Evolutionary conservation across 2,329 filamentous ascomycete species (phyloP), one percentile per base, ranked within the genome.

Genomic region (Magnaporthiopsis poae): DNA sequence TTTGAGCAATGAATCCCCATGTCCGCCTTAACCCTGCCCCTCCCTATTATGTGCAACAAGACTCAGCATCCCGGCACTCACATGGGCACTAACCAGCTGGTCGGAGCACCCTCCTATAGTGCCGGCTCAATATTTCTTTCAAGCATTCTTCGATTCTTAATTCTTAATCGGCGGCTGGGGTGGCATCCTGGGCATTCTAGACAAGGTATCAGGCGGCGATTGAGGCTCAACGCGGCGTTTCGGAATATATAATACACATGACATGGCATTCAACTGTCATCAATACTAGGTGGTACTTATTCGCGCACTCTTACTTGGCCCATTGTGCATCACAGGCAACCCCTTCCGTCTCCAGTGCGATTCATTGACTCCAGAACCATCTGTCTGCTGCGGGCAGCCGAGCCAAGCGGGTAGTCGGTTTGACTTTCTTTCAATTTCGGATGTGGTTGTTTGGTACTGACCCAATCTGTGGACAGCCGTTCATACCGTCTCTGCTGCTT

Each of bases 191-290:
- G 21, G 13, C 13, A 56, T 56, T 56, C 46, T 25, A 5, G 18
- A 56, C 9, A 56, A 8, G 46, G 46, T 56, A 56, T 11, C 5
- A 56, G n/a, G 46, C 21, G 46, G 46, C 46, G 21, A 8, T 56
- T 56, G n/a, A 25, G 8, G 8, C 46, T 56, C 46, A 25, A 56
- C 46, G 46, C n/a, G 46, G 46, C 46, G 46, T 56, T 56, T n/a
- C 9, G 46, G 46, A 56, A 21, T 11, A 56, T 56, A 0, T n/a
- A 21, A 56, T 56, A 56, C 46, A 56, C 21, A n/a, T 21, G n/a
- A 56, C 25, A 1, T 29, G 60, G 31, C 46, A 39, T 46, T 60
- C 63, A 59, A 46, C 39, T 35, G 66, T 69, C 60, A 29, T 61
- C 15, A 15, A 33, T 21, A 4, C 31, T 31, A 31, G 12, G 9